Base-by-base conservation (phyloP, 768 basidiomycete species). In the Leucocoprinus sp. region DNA sequence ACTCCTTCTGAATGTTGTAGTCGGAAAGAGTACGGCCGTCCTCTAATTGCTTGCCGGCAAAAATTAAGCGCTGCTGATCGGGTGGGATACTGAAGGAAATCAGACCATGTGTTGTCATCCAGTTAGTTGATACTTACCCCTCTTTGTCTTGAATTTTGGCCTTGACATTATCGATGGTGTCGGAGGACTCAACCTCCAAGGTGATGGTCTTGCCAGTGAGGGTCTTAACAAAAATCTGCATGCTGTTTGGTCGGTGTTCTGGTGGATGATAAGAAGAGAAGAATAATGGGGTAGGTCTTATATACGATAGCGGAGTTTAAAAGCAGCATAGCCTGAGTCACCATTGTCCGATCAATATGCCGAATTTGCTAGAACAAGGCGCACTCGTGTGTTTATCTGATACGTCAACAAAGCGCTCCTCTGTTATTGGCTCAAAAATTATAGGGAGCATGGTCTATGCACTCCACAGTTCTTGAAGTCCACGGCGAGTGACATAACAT, bases 1-100 rank as follows among this genome's bases (percentile, higher is more conserved):
- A 88, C 69, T 95, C 91, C 71, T 93, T 93, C 76, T 95, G 92
- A 55, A 95, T 93, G 62, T 92, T 90, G 61, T 91, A 90, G 54
- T 88, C 87, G 6, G 84, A 86, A 0, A 91, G 72, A 3, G 87
- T 95, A 39, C 92, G 82, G 3, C 93, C 93, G 57, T 96, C 93
- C 63, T 95, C 92, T 21, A 96, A 78, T 62, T 93, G 92, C 68
- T 95, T 93, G 50, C 92, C 92, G 37, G 92, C 92, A 52, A 93
- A 95, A 70, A 95, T 95, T n/a, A 95, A 68, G 52, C 93, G 90
- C 60, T 93, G 90, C 56, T 91, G 91, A 66, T 92, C 88, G 19
- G 90, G 92, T 17, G 84, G 84, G 48, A 87, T 87, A 11, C 80
- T 71, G 42, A 1, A 42, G 17, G 6, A 4, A 18, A 47, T 50